Evolutionary conservation across 805 yeast genomes (phyloP), one percentile per base, ranked within the genome.

Genomic region (Candida broadrunensis): DNA sequence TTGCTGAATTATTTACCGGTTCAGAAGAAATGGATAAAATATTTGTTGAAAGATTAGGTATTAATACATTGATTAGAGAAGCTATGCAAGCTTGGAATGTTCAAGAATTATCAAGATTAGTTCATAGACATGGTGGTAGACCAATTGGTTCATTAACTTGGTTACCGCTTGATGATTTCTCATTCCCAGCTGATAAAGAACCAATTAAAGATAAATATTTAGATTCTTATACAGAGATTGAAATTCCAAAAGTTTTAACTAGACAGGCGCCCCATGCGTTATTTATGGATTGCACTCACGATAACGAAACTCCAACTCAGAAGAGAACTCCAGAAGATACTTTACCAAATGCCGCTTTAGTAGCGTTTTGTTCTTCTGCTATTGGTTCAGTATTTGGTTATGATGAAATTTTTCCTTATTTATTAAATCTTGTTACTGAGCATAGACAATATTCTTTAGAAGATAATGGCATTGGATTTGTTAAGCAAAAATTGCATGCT

Each of bases 271-370:
- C 96, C 3, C 97, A 89, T 64, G 97, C 98, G 0, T 70, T 93
- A 51, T 85, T 91, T 52, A 91, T 93, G 97, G 98, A 93, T 57
- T 91, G 97, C 55, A 90, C 98, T 2, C 99, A 91, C 60, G 99
- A 91, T 61, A 91, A 91, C 56, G 93, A 89, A 63, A 83, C 81
- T 16, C 96, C 97, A 2, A 76, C 73, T 33, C 95, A 91, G 51
- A 88, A 85, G 63, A 79, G 98, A 58, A 89, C 97, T 0, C 84
- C 88, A 1, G 97, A 90, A 56, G 99, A 91, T 55, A 90, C 98
- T 0, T 71, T 91, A 33, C 95, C 97, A 8, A 91, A 85, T 54
- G 97, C 97, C 3, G 99, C 97, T 0, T 70, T 91, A 38, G 97
- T 93, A 3, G 83, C 97, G 0, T 78, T 91, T 58, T 90, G 98